Base-by-base conservation (phyloP, 2,329 filamentous ascomycete genomes). In the Hymenoscyphus scutula region DNA sequence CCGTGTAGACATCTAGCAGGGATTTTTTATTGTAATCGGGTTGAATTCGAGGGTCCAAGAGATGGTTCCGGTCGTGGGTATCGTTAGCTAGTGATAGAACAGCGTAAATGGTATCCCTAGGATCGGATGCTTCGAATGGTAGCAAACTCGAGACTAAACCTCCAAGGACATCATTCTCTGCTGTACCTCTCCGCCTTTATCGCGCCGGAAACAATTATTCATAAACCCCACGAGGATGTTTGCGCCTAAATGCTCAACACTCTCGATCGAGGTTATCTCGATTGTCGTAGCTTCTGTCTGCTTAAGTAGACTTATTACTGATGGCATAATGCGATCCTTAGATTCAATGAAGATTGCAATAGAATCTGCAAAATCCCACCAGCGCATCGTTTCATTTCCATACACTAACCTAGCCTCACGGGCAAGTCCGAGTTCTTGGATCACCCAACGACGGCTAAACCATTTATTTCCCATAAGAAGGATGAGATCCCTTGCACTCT, bases 31-130 rank as follows among this genome's bases (percentile, higher is more conserved):
- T 53, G 23, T 53, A 53, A 29, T 53, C 48, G 7, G 48, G 48
- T n/a, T n/a, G 10, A 27, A 53, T 19, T 53, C 48, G 8, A 4
- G 27, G 15, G 48, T 53, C 48, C n/a, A 41, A 19, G 6, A 10
- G 27, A 5, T 53, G 48, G 15, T 53, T 53, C 15, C 13, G 13
- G 15, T 29, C 19, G 27, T 25, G 23, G 23, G 65, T 66, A 29
- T 69, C 69, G n/a, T 62, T 66, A 6, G 68, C 63, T 13, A 73
- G 65, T 58, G 65, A 67, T 6, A 65, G 57, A 4, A 73, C 56
- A 27, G 66, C 65, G 61, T 68, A 67, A 29, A 73, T 68, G 1
- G 65, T 69, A 62, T 73, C 71, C 17, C 67, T 64, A 5, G 70
- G 71, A 54, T 73, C 69, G 10, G 70, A 62, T 1, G 67, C 61